Percentiles rank a stretch among this genome's conserved stretches.
Conservation (phyloP, 768 basidiomycete species). For the Boletus vinaceobasis region DNA sequence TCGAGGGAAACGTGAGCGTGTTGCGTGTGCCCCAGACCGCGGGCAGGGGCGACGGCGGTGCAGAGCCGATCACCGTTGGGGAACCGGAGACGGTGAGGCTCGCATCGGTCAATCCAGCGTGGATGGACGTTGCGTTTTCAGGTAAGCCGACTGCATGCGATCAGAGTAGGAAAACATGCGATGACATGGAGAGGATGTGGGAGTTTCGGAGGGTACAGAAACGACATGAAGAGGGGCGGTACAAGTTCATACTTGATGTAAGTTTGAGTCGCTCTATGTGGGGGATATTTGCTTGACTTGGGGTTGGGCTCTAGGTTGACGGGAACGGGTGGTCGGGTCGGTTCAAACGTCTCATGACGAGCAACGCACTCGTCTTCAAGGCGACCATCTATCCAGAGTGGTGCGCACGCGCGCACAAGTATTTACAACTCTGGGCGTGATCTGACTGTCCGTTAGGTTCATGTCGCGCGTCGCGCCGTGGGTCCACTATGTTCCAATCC, state of each 20-base stretch:
- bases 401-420: conserved; percentile 29
- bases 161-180: conserved; percentile 31
- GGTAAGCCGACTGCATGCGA: conserved; percentile 45
- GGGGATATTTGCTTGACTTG: neutral
- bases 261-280: conserved; percentile 13
- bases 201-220: conserved; percentile 47
- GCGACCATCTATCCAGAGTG: conserved; percentile 74
- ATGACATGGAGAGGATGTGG: conserved; percentile 42
- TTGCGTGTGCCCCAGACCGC: conserved; percentile 29
- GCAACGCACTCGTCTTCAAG: conserved; percentile 64
- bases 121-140: conserved; percentile 61
- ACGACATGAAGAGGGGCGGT: conserved; percentile 42
- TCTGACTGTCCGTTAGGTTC: conserved; percentile 38
- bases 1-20: conserved; percentile 38
- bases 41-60: neutral
- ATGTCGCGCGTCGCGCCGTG: conserved; percentile 58
- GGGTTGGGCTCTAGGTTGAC: conserved; percentile 40
- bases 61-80: conserved; percentile 32
- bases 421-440: neutral
- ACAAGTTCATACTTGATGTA: conserved; percentile 43
- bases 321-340: conserved; percentile 70
- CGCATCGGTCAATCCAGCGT: conserved; percentile 45
- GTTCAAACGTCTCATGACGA: conserved; percentile 58
- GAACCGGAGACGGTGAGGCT: conserved; percentile 33
- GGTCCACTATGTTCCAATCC: conserved; percentile 73